phyloP scores from a whole-genome alignment of 2,329 filamentous ascomycete genomes.

The Chaetomium sp. region DNA sequence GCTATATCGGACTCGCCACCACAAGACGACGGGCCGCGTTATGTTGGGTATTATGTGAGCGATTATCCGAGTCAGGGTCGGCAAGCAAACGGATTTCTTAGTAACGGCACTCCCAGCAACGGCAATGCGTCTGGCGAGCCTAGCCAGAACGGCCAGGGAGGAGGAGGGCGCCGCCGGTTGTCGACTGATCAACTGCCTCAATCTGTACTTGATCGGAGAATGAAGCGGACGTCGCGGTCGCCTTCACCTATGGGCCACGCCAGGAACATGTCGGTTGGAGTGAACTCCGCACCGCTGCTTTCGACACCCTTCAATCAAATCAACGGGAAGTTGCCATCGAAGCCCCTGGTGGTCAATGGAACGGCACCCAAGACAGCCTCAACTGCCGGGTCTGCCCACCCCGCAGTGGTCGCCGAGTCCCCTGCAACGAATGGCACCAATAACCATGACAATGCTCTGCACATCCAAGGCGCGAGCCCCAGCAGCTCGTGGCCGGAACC shows the following conservation, averaged over 20 bases:
- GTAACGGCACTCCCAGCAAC: constrained; percentile 46
- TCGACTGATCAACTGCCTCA: constrained; percentile 59
- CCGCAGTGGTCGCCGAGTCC: constrained; percentile 36
- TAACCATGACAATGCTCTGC: constrained; percentile 44
- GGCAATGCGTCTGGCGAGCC: constrained; percentile 54
- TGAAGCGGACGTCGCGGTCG: constrained; percentile 57
- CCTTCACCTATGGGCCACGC: constrained; percentile 58
- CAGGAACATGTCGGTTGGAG: constrained; percentile 48
- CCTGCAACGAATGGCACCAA: constrained; percentile 36
- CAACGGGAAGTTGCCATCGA: constrained; percentile 40
- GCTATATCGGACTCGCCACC: constrained; percentile 49
- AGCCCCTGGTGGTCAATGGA: constrained; percentile 49
- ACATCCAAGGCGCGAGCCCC: constrained; percentile 41
- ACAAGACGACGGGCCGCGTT: constrained; percentile 50
- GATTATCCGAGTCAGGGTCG: constrained; percentile 38
- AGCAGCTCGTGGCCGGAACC: constrained; percentile 33
- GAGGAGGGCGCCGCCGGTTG: constrained; percentile 47
- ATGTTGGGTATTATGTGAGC: constrained; percentile 44
- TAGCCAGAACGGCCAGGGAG: constrained; percentile 39
- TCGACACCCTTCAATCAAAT: constrained; percentile 44
- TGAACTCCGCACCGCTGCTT: constrained; percentile 45
- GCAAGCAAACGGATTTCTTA: constrained; percentile 39
- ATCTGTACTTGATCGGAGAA: constrained; percentile 55
- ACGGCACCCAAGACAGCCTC: constrained; percentile 41
- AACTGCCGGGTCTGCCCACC: constrained; percentile 36